phyloP scores from a whole-genome alignment of 768 basidiomycete species.

The Lactarius hengduanensis region DNA sequence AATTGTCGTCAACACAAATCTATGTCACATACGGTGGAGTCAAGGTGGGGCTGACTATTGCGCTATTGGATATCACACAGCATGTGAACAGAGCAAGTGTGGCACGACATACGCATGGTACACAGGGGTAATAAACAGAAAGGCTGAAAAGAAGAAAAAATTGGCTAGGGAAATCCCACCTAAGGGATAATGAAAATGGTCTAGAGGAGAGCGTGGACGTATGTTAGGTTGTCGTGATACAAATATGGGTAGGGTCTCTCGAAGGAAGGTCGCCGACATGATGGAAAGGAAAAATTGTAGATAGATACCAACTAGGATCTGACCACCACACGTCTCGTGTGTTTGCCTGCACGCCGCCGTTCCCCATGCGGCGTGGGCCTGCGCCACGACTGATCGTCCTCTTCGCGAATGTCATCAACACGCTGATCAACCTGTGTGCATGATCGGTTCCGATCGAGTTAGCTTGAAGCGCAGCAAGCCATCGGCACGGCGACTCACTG shows the following conservation, averaged over 20 bases:
- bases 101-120: slow-evolving; percentile 20
- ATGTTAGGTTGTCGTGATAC: not conserved
- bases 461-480: slow-evolving; percentile 16
- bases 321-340: slow-evolving; percentile 66
- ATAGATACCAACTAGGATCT: slow-evolving; percentile 19
- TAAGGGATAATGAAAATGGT: slow-evolving; percentile 3
- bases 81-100: slow-evolving; percentile 12
- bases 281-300: not conserved
- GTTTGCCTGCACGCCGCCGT: slow-evolving; percentile 75
- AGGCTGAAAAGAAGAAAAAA: not conserved
- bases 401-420: slow-evolving; percentile 51
- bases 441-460: slow-evolving; percentile 24
- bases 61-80: slow-evolving; percentile 19
- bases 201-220: not conserved
- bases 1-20: not conserved
- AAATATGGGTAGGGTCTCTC: slow-evolving; percentile 10
- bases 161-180: not conserved
- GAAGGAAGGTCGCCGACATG: slow-evolving; percentile 8
- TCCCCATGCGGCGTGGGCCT: slow-evolving; percentile 72
- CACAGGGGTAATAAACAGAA: slow-evolving; percentile 14
- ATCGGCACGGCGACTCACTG: slow-evolving; percentile 24
- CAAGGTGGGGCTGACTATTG: slow-evolving; percentile 6
- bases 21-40: not conserved
- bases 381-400: slow-evolving; percentile 68
- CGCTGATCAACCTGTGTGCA: slow-evolving; percentile 26